Conservation (phyloP, 2,329 filamentous ascomycete species). For the Penicillium olsonii region DNA sequence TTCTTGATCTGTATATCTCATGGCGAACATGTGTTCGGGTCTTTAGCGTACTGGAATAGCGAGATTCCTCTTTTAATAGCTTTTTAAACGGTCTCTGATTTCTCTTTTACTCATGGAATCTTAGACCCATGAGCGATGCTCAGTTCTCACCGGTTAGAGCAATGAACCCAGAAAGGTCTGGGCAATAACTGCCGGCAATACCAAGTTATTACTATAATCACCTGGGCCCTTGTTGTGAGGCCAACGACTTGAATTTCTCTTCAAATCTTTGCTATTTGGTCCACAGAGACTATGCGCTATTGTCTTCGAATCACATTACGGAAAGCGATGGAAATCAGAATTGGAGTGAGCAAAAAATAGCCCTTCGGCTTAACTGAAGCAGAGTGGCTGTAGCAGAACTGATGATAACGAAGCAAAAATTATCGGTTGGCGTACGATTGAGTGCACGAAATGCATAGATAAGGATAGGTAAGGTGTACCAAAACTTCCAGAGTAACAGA, state of each 20-base stretch:
- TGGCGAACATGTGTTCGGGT: slow-evolving; percentile 20
- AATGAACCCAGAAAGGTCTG: too few species aligned
- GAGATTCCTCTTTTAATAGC: neutral
- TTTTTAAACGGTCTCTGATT: neutral
- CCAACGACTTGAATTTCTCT: too few species aligned
- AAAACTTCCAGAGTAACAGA: neutral
- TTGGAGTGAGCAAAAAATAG: neutral
- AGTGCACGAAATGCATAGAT: neutral
- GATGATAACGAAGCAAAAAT: neutral
- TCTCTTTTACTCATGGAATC: too few species aligned
- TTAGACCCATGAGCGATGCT: too few species aligned
- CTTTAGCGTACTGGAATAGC: slow-evolving; percentile 10
- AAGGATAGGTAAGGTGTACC: neutral
- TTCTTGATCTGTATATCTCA: slow-evolving; percentile 20
- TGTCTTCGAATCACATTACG: too few species aligned
- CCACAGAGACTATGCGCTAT: too few species aligned
- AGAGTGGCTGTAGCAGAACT: neutral
- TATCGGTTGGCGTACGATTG: neutral
- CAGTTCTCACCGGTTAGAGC: too few species aligned
- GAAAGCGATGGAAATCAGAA: neutral
- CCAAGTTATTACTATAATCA: too few species aligned
- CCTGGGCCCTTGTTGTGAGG: too few species aligned
- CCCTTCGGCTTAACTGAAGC: neutral
- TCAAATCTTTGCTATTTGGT: too few species aligned
- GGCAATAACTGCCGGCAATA: too few species aligned